Evolutionary conservation across 108 stramenopile species (phyloP), one percentile per base, ranked within the genome.

Genomic region (Craspedostauros australis): DNA sequence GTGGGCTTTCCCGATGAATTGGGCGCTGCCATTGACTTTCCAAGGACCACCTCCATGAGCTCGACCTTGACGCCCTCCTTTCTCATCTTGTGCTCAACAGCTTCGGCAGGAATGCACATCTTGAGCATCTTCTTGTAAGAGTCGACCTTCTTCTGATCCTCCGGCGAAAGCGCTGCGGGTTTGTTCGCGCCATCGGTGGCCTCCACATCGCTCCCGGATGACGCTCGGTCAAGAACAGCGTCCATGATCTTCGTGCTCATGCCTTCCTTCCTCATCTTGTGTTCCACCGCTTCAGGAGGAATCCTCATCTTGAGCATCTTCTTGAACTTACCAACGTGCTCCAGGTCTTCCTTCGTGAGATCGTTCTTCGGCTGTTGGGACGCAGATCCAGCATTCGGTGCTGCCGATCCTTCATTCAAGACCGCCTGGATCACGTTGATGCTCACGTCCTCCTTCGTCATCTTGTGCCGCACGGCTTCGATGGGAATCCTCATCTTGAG

Each of bases 231-330:
- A 0, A 78, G 39, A 8, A 84, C 79, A 29, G 70, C 53, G 37
- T 40, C 46, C 11, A 77, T 47, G 38, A 88, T 74, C 38, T 65
- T 81, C n/a, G 67, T 32, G 24, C 51, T 38, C 6, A 86, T 64
- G 5, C 72, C 76, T 50, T 93, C 91, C 23, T 70, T 65, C 2
- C 20, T 55, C 83, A 93, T 86, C 50, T 85, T 83, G 42, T 88
- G 85, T 19, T 50, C 52, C 7, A 88, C 85, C 18, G 78, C 91
- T 38, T 79, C 82, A 12, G 60, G 42, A 8, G 91, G 91, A 12
- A 93, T 66, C n/a, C 57, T 49, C 75, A 85, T 79, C 54, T 86
- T 78, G 39, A 85, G 40, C 88, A 87, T 93, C 50, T 73, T 80
- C 4, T 70, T 31, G 55, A 77, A 89, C 46, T 65, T 71, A 11